Percentiles rank a stretch among this genome's conserved stretches.
Conservation (phyloP, 495 filamentous ascomycete species). For the Penicillium macrosclerotiorum region DNA sequence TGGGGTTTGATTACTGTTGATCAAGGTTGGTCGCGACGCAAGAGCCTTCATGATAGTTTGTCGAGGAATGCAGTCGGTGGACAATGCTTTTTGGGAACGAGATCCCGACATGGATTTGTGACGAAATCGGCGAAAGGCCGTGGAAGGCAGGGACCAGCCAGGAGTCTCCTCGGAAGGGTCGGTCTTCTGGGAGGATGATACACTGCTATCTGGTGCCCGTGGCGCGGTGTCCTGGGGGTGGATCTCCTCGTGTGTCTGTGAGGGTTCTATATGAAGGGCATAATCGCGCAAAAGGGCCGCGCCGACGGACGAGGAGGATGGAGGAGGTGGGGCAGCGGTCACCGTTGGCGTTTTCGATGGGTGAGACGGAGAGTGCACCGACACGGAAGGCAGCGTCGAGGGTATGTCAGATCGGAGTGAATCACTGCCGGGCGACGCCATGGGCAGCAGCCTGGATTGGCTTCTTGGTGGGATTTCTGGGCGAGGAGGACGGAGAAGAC, state of each 20-base stretch:
- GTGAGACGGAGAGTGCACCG: slow-evolving; percentile 9
- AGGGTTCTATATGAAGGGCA: slow-evolving; percentile 42
- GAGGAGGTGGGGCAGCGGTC: slow-evolving; percentile 21
- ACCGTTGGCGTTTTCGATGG: slow-evolving; percentile 10
- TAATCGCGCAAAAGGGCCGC: slow-evolving; percentile 45
- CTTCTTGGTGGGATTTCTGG: slow-evolving; percentile 11
- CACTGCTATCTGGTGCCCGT: slow-evolving; percentile 6
- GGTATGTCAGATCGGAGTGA: slow-evolving; percentile 19
- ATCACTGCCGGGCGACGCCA: slow-evolving; percentile 25
- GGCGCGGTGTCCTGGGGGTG: slow-evolving; percentile 22
- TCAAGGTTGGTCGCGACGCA: slow-evolving; percentile 63
- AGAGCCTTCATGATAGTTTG: slow-evolving; percentile 90
- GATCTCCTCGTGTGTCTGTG: slow-evolving; percentile 36
- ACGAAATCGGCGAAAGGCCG: slow-evolving; percentile 38
- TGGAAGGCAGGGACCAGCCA: slow-evolving; percentile 25
- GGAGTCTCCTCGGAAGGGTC: slow-evolving; percentile 32
- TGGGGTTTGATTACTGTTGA: slow-evolving; percentile 53
- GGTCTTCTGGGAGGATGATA: slow-evolving; percentile 18
- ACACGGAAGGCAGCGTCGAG: slow-evolving; percentile 4
- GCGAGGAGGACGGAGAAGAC: slow-evolving; percentile 3
- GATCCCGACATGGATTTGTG: slow-evolving; percentile 39
- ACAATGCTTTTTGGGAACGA: slow-evolving; percentile 61
- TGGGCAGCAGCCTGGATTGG: slow-evolving; percentile 9
- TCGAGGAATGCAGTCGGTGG: slow-evolving; percentile 70
- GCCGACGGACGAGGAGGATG: slow-evolving; percentile 26